Evolutionary conservation across 2,329 filamentous ascomycete species (phyloP), one percentile per base, ranked within the genome.

Genomic region (Beauveria varroae): DNA sequence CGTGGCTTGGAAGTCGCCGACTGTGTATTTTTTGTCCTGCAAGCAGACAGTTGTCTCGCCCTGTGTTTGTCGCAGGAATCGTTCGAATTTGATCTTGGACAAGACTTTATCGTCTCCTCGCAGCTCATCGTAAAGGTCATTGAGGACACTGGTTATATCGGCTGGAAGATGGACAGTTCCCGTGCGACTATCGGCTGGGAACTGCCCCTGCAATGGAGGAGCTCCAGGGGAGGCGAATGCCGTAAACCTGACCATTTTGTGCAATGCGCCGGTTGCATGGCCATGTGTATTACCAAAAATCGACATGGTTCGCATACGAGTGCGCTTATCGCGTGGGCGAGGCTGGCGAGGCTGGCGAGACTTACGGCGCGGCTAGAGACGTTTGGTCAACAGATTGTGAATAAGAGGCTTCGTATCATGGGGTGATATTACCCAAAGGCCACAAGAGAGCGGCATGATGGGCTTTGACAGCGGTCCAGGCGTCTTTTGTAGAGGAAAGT

Each of bases 1-100:
- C 22, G 75, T 69, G 65, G 76, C 79, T 26, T 83, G 73, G 62
- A 86, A 86, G 41, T 82, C 76, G 47, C 77, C 75, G 18, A 78
- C 73, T 3, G 65, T 71, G 68, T 82, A 84, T 2, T 67, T 67
- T 4, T 80, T 74, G 47, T 76, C 72, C 18, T 73, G 67, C 14
- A 78, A 67, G 5, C 68, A 64, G 4, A 74, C 66, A 5, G 67
- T 63, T 14, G 63, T 54, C 60, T 83, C 79, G 37, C 78, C 77
- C 66, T 87, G 84, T 1, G 74, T 74, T 1, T 71, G 67, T 41
- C 74, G 71, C n/a, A 87, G 69, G 68, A 86, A 87, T 5, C 67
- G 66, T 34, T 70, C 67, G 59, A 86, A 78, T 37, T 73, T 72
- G 8, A 74, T 72, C 47, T 57, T 68, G 2, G 74, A 70, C 14